Base-by-base conservation (phyloP, 176 grass and related monocot species). In the Avena sativa region DNA sequence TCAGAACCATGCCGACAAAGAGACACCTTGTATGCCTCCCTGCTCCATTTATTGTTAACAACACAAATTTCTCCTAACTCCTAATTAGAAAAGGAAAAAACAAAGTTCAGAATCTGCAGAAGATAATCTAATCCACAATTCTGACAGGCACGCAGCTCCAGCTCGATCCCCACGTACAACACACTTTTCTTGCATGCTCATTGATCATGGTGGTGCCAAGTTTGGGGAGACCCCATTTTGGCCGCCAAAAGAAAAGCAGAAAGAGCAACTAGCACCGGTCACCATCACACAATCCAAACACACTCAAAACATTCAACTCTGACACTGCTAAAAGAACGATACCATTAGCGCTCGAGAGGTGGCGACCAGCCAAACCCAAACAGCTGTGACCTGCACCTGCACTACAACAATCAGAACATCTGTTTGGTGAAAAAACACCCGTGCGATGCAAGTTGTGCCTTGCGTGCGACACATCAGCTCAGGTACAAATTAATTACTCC, bases 351-450 rank as follows among this genome's bases (percentile, higher is more conserved):
- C 32, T 19, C 8, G 56, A 81, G 68, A 81, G 68, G 78, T 87
- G 86, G 57, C 58, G 6, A 63, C 3, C 17, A 81, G 79, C 86
- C 86, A 87, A 87, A 38, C 86, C 4, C 63, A 50, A 71, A 43
- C 40, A 34, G 4, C 34, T 68, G 86, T 49, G 86, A 78, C 86
- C 73, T 51, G 90, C 83, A 69, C 76, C 32, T 34, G 32, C 32
- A 34, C 32, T 75, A 30, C 0, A 6, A 74, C n/a, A 28, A 51
- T 14, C 46, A 74, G 17, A 66, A 32, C 63, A 5, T 6, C 26
- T 53, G 7, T 5, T 46, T 70, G 65, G 32, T 34, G 65, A 77
- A 63, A 64, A 79, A 14, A 79, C 58, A 64, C 74, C 19, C 4
- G 49, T 2, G 4, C 2, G 66, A 38, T 51, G 57, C 14, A 30